Conservation (phyloP, 1,139 yeast genomes). For the Nakaseomyces nivariensis region DNA sequence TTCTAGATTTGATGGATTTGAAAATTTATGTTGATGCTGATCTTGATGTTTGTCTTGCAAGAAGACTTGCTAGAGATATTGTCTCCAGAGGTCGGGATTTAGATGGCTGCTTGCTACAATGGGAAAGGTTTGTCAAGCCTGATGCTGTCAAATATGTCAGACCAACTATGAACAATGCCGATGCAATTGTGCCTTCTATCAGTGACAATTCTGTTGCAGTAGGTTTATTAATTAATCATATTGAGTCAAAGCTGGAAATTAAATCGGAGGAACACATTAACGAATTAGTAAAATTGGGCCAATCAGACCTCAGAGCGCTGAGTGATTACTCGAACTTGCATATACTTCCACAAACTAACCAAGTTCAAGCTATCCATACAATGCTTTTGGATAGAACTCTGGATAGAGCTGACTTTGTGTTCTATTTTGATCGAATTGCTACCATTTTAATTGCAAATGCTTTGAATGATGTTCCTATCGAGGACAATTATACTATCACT, state of each 20-base stretch:
- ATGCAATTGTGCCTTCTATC: constrained; percentile 81
- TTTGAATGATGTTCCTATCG: constrained; percentile 37
- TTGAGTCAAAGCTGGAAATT: constrained; percentile 55
- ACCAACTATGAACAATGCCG: constrained; percentile 76
- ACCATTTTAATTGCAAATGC: constrained; percentile 59
- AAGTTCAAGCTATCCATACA: constrained; percentile 62
- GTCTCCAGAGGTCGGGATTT: constrained; percentile 78
- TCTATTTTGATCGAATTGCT: constrained; percentile 75
- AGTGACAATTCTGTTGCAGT: constrained; percentile 76
- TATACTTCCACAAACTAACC: constrained; percentile 52
- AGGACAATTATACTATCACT: constrained; percentile 24
- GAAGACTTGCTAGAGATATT: constrained; percentile 81
- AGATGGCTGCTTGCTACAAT: constrained; percentile 71
- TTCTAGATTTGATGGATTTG: constrained; percentile 69
- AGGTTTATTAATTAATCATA: constrained; percentile 66
- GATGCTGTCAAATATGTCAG: constrained; percentile 68
- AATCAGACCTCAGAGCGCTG: constrained; percentile 12
- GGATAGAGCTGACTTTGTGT: constrained; percentile 66
- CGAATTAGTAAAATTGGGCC: constrained; percentile 29
- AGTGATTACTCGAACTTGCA: constrained; percentile 13
- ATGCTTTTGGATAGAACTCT: constrained; percentile 50
- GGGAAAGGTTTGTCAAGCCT: constrained; percentile 89
- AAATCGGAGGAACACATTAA: constrained; percentile 61
- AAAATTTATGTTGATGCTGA: constrained; percentile 91
- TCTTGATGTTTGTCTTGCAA: constrained; percentile 79